These are phyloP conservation scores for Rusavskia elegans DNA, from an alignment of 495 filamentous ascomycete species.

Conservation along the genomic window DNA sequence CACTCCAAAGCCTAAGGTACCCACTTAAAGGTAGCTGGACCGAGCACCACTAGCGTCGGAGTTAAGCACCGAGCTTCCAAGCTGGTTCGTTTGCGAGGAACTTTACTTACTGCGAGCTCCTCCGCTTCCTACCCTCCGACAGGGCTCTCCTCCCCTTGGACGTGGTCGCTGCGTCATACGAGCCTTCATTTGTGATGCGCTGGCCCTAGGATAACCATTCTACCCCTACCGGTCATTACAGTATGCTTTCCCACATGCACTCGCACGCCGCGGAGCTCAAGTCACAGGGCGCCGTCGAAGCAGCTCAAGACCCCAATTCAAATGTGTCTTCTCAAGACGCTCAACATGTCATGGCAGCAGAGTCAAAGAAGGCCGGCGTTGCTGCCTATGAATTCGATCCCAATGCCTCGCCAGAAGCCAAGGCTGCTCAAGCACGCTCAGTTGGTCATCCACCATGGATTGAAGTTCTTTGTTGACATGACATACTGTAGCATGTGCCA, in stretches of 20 bases:
- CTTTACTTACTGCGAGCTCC: background rate
- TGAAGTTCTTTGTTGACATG: constrained; percentile 9
- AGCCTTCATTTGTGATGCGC: background rate
- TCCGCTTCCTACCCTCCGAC: background rate
- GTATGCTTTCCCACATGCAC: constrained; percentile 13
- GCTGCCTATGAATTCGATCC: constrained; percentile 78
- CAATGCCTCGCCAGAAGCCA: constrained; percentile 67
- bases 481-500: constrained; percentile 32
- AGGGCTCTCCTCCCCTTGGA: background rate
- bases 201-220: no score
- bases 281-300: constrained; percentile 58
- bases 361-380: constrained; percentile 60
- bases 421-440: constrained; percentile 59
- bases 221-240: background rate
- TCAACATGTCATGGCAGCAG: constrained; percentile 52
- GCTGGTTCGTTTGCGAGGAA: background rate
- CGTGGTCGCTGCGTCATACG: background rate
- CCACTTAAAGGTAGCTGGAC: no score
- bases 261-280: constrained; percentile 46
- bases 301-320: constrained; percentile 47
- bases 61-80: background rate
- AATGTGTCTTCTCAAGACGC: constrained; percentile 51
- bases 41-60: background rate
- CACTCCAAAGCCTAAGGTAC: no score
- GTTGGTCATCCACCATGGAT: constrained; percentile 37